A percentile compares a stretch with the other conserved stretches of the same genome.
phyloP scores from a whole-genome alignment of 1,284 basidiomycete genomes.

The Cryptococcus maquisensis region DNA sequence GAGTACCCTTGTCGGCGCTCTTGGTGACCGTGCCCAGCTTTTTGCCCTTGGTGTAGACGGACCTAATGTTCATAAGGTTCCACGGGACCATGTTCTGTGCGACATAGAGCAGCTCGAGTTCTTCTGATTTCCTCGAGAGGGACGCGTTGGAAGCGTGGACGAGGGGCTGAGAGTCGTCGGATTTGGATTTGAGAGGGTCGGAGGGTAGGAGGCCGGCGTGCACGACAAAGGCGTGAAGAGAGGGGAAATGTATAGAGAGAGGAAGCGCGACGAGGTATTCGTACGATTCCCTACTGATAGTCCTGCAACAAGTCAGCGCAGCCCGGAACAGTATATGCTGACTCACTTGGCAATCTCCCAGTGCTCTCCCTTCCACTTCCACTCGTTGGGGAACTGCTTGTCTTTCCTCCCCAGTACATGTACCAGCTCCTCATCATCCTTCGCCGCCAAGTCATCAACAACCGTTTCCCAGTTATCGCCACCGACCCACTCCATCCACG shows the following conservation, averaged over 20 bases:
- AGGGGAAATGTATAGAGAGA: constrained; percentile 68
- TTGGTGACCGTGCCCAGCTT: constrained; percentile 53
- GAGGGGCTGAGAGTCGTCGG: constrained; percentile 60
- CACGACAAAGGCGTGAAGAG: constrained; percentile 69
- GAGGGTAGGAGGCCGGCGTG: constrained; percentile 76
- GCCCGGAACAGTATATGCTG: too few relatives aligned
- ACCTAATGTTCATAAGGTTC: constrained; percentile 70
- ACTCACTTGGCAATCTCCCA: constrained; percentile 64
- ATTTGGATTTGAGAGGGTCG: constrained; percentile 55
- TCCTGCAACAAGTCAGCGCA: constrained; percentile 3
- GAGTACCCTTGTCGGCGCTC: constrained; percentile 58
- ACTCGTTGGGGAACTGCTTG: constrained; percentile 50
- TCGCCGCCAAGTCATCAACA: constrained; percentile 19
- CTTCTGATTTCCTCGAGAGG: constrained; percentile 20
- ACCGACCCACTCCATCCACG: constrained; percentile 61
- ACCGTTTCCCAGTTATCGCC: constrained; percentile 28
- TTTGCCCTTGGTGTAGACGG: constrained; percentile 55
- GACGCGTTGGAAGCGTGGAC: constrained; percentile 49
- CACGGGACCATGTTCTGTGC: constrained; percentile 71
- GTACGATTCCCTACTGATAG: constrained; percentile 58
- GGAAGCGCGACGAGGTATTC: constrained; percentile 67
- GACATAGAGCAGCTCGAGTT: constrained; percentile 61
- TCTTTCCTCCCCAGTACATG: constrained; percentile 13
- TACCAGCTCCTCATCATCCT: constrained; percentile 13
- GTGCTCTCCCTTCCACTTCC: constrained; percentile 70